Evolutionary conservation across 371 early-diverging fungal species (phyloP).

Genomic region (Encephalitozoon romaleae): DNA sequence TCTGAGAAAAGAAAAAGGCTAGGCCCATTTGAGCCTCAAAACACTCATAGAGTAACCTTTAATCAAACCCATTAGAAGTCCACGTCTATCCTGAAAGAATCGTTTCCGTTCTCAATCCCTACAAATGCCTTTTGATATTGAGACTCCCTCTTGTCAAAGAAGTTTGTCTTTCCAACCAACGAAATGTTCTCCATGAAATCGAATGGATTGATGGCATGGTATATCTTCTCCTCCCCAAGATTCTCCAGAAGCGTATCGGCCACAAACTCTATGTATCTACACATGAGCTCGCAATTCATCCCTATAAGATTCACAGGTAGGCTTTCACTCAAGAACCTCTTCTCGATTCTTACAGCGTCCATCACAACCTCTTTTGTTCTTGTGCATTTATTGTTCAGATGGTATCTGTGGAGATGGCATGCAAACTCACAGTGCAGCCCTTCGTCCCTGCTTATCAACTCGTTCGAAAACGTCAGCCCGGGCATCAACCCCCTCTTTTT

Average conservation of each 20-base stretch:
- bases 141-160: slow-evolving; percentile 96
- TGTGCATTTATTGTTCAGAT: slow-evolving; percentile 67
- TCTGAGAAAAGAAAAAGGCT: slow-evolving; percentile 42
- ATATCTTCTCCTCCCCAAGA: slow-evolving; percentile 77
- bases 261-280: slow-evolving; percentile 95
- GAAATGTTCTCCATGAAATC: slow-evolving; percentile 99
- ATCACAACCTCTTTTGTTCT: slow-evolving; percentile 70
- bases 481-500: slow-evolving; percentile 99
- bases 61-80: slow-evolving; percentile 51
- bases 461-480: slow-evolving; percentile 96
- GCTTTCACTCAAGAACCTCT: slow-evolving; percentile 85
- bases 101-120: slow-evolving; percentile 46
- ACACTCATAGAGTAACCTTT: background rate
- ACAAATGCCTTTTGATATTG: slow-evolving; percentile 84
- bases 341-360: slow-evolving; percentile 82
- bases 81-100: slow-evolving; percentile 45
- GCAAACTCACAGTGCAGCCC: slow-evolving; percentile 99
- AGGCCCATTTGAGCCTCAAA: no score
- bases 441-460: slow-evolving; percentile 95
- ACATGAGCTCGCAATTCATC: slow-evolving; percentile 91
- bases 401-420: slow-evolving; percentile 79
- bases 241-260: slow-evolving; percentile 86
- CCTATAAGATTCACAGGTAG: slow-evolving; percentile 89
- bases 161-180: slow-evolving; percentile 91
- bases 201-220: slow-evolving; percentile 84